phyloP scores from a whole-genome alignment of 2,329 filamentous ascomycete genomes.

The Aspergillus thermomutatus region DNA sequence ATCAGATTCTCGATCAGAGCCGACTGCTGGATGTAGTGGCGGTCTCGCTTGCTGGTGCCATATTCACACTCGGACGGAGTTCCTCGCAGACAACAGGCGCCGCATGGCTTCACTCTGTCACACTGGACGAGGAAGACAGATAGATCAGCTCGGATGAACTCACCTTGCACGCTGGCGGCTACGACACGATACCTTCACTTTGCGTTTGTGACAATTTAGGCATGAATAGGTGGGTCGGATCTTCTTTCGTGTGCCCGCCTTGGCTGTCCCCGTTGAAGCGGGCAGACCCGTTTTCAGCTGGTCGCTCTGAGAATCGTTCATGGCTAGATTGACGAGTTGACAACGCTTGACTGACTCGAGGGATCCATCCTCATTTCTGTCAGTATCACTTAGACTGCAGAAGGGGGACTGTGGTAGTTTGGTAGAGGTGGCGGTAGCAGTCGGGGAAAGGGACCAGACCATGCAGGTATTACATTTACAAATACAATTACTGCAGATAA shows the following conservation, averaged over 20 bases:
- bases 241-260: slow-evolving; percentile 19
- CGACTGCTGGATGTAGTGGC: slow-evolving; percentile 28
- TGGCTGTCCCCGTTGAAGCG: not conserved
- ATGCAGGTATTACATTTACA: no score
- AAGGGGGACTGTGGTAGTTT: no score
- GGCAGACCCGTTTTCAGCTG: not conserved
- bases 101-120: slow-evolving; percentile 29
- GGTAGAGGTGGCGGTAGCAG: no score
- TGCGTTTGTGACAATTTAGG: slow-evolving; percentile 29
- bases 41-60: slow-evolving; percentile 27
- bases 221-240: slow-evolving; percentile 30
- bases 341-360: not conserved
- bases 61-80: slow-evolving; percentile 31
- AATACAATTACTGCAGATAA: no score
- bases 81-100: slow-evolving; percentile 29
- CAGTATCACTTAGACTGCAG: no score
- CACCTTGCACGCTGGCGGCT: no score
- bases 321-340: not conserved
- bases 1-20: slow-evolving; percentile 25
- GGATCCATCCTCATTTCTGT: not conserved
- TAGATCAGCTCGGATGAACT: not conserved
- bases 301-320: slow-evolving; percentile 3
- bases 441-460: no score
- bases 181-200: slow-evolving; percentile 33
- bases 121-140: slow-evolving; percentile 21